phyloP scores from a whole-genome alignment of 345 rosid species.

The Lenwebbia sp. region DNA sequence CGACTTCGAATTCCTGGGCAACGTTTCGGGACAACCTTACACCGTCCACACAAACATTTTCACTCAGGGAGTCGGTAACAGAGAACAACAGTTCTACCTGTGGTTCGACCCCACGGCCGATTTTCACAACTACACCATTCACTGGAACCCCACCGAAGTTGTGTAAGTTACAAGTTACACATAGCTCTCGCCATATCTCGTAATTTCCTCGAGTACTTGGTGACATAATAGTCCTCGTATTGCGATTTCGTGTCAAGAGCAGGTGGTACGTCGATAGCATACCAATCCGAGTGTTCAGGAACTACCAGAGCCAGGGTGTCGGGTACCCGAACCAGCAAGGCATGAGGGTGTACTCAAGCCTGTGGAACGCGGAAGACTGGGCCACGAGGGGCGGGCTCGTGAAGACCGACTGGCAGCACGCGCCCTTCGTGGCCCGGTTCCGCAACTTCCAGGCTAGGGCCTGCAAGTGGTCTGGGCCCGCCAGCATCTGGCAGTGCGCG shows the following conservation, averaged over 20 bases:
- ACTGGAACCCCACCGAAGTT: conserved; percentile 11
- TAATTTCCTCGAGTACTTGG: neutral
- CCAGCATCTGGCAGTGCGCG: neutral
- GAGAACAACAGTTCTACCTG: conserved; percentile 16
- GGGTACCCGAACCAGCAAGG: neutral
- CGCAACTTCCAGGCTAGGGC: neutral
- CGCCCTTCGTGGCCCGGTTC: conserved; percentile 2
- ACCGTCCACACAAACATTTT: conserved; percentile 6
- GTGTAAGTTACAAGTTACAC: conserved; percentile 8
- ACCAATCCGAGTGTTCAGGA: conserved; percentile 16
- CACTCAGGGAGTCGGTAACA: conserved; percentile 7
- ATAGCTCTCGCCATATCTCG: neutral
- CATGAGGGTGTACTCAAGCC: conserved; percentile 6
- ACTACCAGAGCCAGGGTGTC: conserved; percentile 7
- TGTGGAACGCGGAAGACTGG: conserved; percentile 10
- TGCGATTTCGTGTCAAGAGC: neutral
- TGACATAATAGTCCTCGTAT: neutral
- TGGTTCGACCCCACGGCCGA: conserved; percentile 16
- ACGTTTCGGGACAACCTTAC: neutral
- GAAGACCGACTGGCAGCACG: neutral
- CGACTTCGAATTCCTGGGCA: conserved; percentile 21
- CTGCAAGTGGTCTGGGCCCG: neutral
- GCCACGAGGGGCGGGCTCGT: conserved; percentile 9
- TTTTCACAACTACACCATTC: conserved; percentile 8
- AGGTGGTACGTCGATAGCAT: conserved; percentile 12